A percentile compares a stretch with the other conserved stretches of the same genome.
Conservation (phyloP, 192 early-diverging fungal genomes). For the Coemansia sp. region DNA sequence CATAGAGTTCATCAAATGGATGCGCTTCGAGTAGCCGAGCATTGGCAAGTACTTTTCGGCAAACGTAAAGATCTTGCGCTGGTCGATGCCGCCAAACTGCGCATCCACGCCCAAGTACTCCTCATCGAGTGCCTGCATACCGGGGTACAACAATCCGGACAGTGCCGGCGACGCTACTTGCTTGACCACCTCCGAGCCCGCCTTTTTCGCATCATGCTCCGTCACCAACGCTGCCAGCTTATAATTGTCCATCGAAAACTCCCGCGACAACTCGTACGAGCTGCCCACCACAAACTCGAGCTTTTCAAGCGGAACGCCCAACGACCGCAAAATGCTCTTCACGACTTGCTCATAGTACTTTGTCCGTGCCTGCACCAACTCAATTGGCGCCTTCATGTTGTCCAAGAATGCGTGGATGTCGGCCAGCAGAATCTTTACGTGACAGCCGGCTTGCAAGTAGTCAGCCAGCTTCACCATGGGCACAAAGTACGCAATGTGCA, state of each 20-base stretch:
- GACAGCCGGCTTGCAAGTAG: constrained; percentile 85
- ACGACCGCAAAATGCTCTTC: constrained; percentile 82
- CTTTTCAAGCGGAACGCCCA: constrained; percentile 91
- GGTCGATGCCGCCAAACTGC: constrained; percentile 97
- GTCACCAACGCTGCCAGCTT: constrained; percentile 79
- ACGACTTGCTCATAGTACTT: constrained; percentile 92
- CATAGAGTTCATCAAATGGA: constrained; percentile 99
- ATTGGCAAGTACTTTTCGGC: constrained; percentile 93
- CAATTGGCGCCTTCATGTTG: constrained; percentile 96
- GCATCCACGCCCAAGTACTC: constrained; percentile 92
- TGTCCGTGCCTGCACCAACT: constrained; percentile 81
- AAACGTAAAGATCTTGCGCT: constrained; percentile 98
- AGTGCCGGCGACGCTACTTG: constrained; percentile 84
- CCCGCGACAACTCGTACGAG: constrained; percentile 78
- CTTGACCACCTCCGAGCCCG: constrained; percentile 98
- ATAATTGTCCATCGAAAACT: constrained; percentile 92
- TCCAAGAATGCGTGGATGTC: constrained; percentile 98
- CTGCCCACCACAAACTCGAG: constrained; percentile 91
- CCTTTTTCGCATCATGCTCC: constrained; percentile 97
- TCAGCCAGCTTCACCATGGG: constrained; percentile 98
- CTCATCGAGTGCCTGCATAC: constrained; percentile 97
- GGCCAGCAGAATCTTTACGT: constrained; percentile 88
- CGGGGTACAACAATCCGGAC: constrained; percentile 95
- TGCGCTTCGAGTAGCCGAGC: constrained; percentile 93
- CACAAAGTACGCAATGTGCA: constrained; percentile 98